Evolutionary conservation across 129 eudicot species (phyloP), one percentile per base, ranked within the genome.

Genomic region (Arctium lappa): DNA sequence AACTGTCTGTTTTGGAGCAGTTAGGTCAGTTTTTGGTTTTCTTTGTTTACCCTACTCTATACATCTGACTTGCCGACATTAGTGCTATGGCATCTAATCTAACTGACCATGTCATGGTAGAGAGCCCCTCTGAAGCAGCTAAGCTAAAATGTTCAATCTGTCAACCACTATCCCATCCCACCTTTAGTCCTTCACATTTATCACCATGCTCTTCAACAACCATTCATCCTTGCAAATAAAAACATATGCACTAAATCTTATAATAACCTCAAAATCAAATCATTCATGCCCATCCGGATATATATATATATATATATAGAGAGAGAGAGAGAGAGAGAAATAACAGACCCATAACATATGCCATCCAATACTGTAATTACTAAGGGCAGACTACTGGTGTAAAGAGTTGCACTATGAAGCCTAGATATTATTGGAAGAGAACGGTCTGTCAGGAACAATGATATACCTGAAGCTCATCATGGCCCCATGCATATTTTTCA

Each of bases 401-500:
- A 29, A 37, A 22, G 40, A 60, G 48, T 39, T 71, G 50, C 8
- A 48, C 56, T 62, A 8, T 37, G 31, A 31, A 80, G 18, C 72
- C 60, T 27, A 10, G 18, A 22, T 4, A 16, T 69, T 29, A 39
- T 13, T 74, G 16, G 36, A 66, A 18, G 63, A 13, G 46, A 5
- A 7, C 30, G 40, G 33, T 83, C 29, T 18, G 30, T 40, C 50
- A 11, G 9, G 30, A 74, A 33, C 2, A 44, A 46, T 34, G 53
- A 39, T 12, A 80, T 74, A 92, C 97, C 94, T 92, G 94, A 79
- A 92, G 97, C 83, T 92, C 97, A 84, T 92, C 97, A 72, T 88
- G 88, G n/a, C 97, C 94, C 97, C 97, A 92, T 78, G 97, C 97
- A 89, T 90, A 92, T 78, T 92, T 92, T 84, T 92, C 97, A 78